Evolutionary conservation across 2,329 filamentous ascomycete species (phyloP).

Genomic region (Clonostachys rhizophaga): DNA sequence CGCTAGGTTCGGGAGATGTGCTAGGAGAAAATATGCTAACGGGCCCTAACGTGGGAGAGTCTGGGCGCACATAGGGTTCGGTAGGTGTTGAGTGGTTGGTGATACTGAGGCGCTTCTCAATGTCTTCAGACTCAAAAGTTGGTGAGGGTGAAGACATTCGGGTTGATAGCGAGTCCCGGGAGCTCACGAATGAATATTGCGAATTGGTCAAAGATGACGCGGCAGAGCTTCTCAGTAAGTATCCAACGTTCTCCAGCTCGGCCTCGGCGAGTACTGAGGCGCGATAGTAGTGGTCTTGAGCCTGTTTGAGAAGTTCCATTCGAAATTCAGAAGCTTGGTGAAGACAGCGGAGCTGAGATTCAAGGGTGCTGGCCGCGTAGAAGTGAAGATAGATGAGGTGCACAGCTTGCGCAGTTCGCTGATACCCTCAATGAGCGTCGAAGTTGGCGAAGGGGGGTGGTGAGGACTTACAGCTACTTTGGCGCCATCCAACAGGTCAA

Average conservation of each 20-base stretch:
- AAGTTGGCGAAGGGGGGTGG: neutral
- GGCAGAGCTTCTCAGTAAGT: neutral
- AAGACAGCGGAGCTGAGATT: conserved; percentile 48
- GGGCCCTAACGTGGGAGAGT: conserved; percentile 56
- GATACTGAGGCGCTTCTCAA: neutral
- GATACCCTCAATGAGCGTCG: neutral
- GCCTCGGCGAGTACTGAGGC: conserved; percentile 41
- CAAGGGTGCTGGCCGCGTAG: conserved; percentile 56
- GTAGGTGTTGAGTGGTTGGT: neutral
- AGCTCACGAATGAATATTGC: neutral
- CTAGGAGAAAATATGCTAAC: conserved; percentile 27
- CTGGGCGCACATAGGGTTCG: conserved; percentile 48
- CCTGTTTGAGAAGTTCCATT: conserved; percentile 42
- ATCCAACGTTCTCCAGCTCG: conserved; percentile 18
- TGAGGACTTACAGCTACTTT: conserved; percentile 29
- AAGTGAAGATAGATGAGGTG: conserved; percentile 57
- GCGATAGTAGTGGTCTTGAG: conserved; percentile 44
- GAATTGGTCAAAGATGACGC: neutral
- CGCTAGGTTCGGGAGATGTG: conserved; percentile 3
- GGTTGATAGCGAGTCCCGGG: neutral
- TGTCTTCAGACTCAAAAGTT: neutral
- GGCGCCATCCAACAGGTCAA: conserved; percentile 44
- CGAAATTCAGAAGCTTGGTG: conserved; percentile 39
- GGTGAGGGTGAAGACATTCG: neutral
- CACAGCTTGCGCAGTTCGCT: conserved; percentile 10